A percentile compares a stretch with the other conserved stretches of the same genome.
phyloP scores from a whole-genome alignment of 495 filamentous ascomycete genomes.

The Aspergillus taichungensis region DNA sequence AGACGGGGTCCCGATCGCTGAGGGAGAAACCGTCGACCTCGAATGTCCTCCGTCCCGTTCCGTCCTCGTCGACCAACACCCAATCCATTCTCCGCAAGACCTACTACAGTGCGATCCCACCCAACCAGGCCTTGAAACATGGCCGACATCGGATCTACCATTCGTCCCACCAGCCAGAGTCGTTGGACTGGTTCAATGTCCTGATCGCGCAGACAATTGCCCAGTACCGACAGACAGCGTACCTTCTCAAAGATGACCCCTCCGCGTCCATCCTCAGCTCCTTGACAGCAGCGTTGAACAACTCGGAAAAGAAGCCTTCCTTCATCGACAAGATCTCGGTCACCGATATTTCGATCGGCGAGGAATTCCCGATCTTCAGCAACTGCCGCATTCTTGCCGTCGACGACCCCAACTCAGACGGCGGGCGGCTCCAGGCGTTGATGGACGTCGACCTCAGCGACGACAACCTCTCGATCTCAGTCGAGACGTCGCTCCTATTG shows the following conservation, averaged over 20 bases:
- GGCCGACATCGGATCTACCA: conserved; percentile 39
- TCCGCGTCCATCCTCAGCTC: conserved; percentile 75
- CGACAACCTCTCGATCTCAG: conserved; percentile 85
- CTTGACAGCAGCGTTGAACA: conserved; percentile 82
- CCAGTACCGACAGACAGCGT: conserved; percentile 83
- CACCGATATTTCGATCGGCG: conserved; percentile 85
- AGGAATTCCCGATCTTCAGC: conserved; percentile 98
- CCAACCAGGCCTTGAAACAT: conserved; percentile 34
- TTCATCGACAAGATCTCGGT: conserved; percentile 90
- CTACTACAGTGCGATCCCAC: conserved; percentile 80
- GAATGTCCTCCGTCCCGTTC: conserved; percentile 56
- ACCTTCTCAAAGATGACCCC: conserved; percentile 63
- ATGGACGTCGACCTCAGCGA: conserved; percentile 93
- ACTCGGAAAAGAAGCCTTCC: conserved; percentile 66
- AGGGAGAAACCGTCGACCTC: conserved; percentile 69
- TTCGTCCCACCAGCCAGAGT: conserved; percentile 91
- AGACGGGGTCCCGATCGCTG: conserved; percentile 34
- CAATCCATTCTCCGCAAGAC: conserved; percentile 91
- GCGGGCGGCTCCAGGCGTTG: conserved; percentile 72
- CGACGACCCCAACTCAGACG: conserved; percentile 41
- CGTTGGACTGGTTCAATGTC: conserved; percentile 99
- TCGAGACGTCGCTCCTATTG: conserved; percentile 87
- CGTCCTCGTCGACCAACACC: conserved; percentile 57
- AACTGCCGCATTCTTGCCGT: conserved; percentile 84
- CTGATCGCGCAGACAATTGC: conserved; percentile 94